Base-by-base conservation (phyloP, 352 stramenopile species). In the Phytopythium mirpurense region DNA sequence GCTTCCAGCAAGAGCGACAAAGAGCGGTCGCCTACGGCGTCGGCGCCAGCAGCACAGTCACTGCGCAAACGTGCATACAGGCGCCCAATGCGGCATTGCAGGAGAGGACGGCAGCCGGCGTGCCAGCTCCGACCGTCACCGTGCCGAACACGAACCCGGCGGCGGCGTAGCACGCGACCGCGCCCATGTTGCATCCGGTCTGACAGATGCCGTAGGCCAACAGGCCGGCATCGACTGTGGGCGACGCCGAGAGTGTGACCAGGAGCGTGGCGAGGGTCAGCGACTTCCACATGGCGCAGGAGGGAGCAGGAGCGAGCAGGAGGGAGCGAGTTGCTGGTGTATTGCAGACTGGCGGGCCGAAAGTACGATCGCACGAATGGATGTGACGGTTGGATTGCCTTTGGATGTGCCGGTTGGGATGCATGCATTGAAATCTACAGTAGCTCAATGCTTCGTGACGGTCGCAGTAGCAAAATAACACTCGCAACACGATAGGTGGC, bases 1-100 rank as follows among this genome's bases (percentile, higher is more conserved):
- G n/a, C n/a, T n/a, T n/a, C n/a, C n/a, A n/a, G n/a, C n/a, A n/a
- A n/a, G n/a, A n/a, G n/a, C n/a, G n/a, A n/a, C n/a, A n/a, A n/a
- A n/a, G 9, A 5, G 19, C 42, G 18, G 42, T 7, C 14, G 21
- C 14, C 18, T 23, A 73, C 26, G 64, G 64, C 5, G 60, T 75
- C 27, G 63, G 69, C 7, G 47, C 32, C n/a, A n/a, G n/a, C 5
- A 51, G 42, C 9, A 61, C 57, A 61, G 50, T 49, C 34, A 60
- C 51, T 65, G 63, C 48, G 51, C 68, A 84, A 23, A 36, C 40
- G 14, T 59, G 54, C 74, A 84, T 84, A 44, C 74, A 84, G 0
- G 42, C 45, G 3, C 58, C 59, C 11, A 73, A 57, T 5, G 61
- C 60, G 0, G 32, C 26, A 24, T 73, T 84, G 52, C 70, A 79